These are phyloP conservation scores for Castanospermum australe DNA, from an alignment of 306 rosid genomes.

Conservation along the genomic window DNA sequence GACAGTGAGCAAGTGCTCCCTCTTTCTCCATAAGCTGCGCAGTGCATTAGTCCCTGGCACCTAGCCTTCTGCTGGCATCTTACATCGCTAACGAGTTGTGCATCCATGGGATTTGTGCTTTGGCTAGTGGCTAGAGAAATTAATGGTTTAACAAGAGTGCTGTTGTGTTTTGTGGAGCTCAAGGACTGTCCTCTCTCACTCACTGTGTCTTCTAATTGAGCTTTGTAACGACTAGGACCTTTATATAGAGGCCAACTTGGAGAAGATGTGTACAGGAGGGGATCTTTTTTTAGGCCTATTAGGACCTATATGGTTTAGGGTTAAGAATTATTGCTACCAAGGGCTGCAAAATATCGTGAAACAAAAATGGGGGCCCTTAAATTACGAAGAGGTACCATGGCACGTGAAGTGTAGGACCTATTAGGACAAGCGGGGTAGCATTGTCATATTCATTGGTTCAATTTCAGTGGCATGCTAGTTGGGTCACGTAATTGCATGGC, in stretches of 20 bases:
- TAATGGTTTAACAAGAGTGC: neutral
- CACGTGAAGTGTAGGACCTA: constrained; percentile 49
- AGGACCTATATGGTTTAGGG: no score
- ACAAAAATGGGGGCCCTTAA: neutral
- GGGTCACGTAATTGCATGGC: constrained; percentile 29
- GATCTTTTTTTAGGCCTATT: neutral
- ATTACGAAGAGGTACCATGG: constrained; percentile 16
- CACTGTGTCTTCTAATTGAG: constrained; percentile 14
- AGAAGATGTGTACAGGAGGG: neutral
- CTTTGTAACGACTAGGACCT: neutral
- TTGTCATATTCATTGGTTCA: constrained; percentile 39
- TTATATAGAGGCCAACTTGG: constrained; percentile 37
- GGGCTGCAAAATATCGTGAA: constrained; percentile 26
- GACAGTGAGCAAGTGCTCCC: constrained; percentile 8
- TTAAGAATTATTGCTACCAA: neutral
- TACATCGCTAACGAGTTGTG: constrained; percentile 30
- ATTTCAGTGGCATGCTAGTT: constrained; percentile 21
- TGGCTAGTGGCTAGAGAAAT: neutral
- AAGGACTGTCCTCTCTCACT: constrained; percentile 26
- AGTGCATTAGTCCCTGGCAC: constrained; percentile 8
- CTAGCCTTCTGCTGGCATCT: neutral
- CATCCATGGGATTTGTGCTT: constrained; percentile 23
- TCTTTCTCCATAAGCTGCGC: constrained; percentile 30
- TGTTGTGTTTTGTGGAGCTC: constrained; percentile 21
- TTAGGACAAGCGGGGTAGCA: constrained; percentile 24